phyloP scores from a whole-genome alignment of 768 basidiomycete genomes.

The Multifurca ochricompacta region DNA sequence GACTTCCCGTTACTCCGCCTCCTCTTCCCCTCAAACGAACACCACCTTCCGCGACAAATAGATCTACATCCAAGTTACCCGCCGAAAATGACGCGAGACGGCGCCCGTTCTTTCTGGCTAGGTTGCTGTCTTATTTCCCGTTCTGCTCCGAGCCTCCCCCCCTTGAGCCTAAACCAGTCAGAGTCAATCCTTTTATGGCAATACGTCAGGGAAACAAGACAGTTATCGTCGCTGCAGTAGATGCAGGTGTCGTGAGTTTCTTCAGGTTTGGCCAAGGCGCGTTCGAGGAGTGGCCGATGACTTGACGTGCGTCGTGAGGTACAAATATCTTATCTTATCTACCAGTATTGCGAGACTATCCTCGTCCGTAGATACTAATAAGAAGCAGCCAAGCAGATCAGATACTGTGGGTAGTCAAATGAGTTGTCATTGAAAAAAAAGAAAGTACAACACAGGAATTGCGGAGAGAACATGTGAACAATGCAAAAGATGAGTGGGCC shows the following conservation, averaged over 20 bases:
- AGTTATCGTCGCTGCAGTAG: conserved; percentile 81
- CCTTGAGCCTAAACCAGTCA: conserved; percentile 27
- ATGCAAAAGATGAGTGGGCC: neutral
- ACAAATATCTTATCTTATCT: neutral
- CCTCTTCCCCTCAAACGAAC: conserved; percentile 46
- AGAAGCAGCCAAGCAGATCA: neutral
- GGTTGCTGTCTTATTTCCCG: neutral
- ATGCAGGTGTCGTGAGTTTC: conserved; percentile 81
- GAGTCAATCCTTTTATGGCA: conserved; percentile 66
- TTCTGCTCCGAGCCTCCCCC: neutral
- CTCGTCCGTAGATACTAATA: neutral
- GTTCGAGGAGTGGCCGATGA: conserved; percentile 82
- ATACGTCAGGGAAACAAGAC: conserved; percentile 81
- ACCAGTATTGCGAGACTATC: neutral
- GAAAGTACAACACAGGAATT: conserved; percentile 6
- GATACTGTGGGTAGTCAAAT: neutral
- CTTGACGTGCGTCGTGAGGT: neutral
- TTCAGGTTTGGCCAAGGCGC: conserved; percentile 80
- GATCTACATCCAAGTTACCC: neutral
- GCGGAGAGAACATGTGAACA: neutral
- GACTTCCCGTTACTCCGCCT: conserved; percentile 54
- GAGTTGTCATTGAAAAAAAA: neutral
- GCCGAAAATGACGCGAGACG: neutral
- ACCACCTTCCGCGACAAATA: neutral
- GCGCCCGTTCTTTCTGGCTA: neutral